Evolutionary conservation across 768 basidiomycete genomes (phyloP), one percentile per base, ranked within the genome.

Genomic region (Sarcomyxa edulis): DNA sequence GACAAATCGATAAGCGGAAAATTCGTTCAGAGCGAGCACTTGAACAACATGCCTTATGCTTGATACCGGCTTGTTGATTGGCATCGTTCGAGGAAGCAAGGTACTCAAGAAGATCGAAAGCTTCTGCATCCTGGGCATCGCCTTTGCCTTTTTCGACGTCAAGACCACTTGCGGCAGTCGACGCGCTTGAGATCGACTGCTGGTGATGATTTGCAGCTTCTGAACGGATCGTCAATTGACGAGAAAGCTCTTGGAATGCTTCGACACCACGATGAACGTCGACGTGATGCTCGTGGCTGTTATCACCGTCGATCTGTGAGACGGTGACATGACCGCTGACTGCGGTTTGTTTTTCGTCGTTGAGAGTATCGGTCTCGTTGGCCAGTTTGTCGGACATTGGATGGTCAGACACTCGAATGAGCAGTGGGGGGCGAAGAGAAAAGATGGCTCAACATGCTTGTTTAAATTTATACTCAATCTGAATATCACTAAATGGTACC

Each of bases 41-140:
- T n/a, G n/a, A 29, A 30, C 7, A 4, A 38, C 56, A 11, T 21
- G 66, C 71, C 52, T 87, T 87, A 49, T 81, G 78, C 42, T 72
- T 73, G 32, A 85, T 79, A 11, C 84, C 84, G 2, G 80, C 81
- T 14, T 58, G 53, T 39, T 84, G 72, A 35, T 76, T 69, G 1
- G 77, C 76, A 48, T 84, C 81, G 51, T 81, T 84, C 10, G 75
- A 79, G 6, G 75, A 74, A 3, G 74, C 62, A 21, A 87, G 66
- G 48, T 83, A 86, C 42, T 84, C 81, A 11, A 71, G 72, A 14
- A 87, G 73, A 53, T 84, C 74, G 46, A 84, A 86, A 1, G 53
- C 54, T 9, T 64, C 54, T 8, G 52, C 46, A 5, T 51, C 47
- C 6, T 60, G 55, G 3, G 56, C 56, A 10, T 42, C 54, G 7